These are phyloP conservation scores for Macadamia integrifolia DNA, from an alignment of 164 flowering plant species.

Conservation along the genomic window DNA sequence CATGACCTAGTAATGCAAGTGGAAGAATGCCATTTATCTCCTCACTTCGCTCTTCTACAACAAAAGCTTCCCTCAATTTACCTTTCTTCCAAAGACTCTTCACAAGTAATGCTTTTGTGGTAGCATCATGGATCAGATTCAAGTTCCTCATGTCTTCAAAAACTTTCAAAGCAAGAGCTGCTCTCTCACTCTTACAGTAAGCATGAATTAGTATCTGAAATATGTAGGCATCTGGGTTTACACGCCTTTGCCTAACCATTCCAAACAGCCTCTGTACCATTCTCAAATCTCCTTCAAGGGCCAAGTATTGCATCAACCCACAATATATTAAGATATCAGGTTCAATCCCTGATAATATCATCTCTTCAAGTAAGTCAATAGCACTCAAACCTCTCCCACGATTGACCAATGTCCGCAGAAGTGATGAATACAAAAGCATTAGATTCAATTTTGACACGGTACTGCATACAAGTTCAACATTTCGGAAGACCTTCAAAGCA, in stretches of 20 bases:
- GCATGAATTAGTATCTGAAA: conserved; percentile 60
- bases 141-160: conserved; percentile 72
- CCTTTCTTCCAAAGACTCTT: conserved; percentile 94
- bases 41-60: conserved; percentile 58
- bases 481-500: conserved; percentile 60
- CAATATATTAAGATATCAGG: conserved; percentile 82
- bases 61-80: conserved; percentile 76
- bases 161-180: conserved; percentile 69
- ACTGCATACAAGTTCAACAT: conserved; percentile 43
- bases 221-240: conserved; percentile 81
- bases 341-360: conserved; percentile 44
- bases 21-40: conserved; percentile 41
- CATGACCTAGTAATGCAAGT: conserved; percentile 45
- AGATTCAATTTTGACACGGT: conserved; percentile 37
- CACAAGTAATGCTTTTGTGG: conserved; percentile 72
- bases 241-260: conserved; percentile 62
- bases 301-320: conserved; percentile 84
- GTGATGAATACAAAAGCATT: conserved; percentile 70
- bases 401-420: conserved; percentile 66
- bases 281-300: conserved; percentile 60
- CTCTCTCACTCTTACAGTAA: conserved; percentile 65
- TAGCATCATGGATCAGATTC: conserved; percentile 52
- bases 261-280: conserved; percentile 69
- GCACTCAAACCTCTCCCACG: conserved; percentile 52
- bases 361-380: conserved; percentile 63